These are phyloP conservation scores for Talaromyces sp. DNA, from an alignment of 2,329 filamentous ascomycete genomes.

Conservation along the genomic window DNA sequence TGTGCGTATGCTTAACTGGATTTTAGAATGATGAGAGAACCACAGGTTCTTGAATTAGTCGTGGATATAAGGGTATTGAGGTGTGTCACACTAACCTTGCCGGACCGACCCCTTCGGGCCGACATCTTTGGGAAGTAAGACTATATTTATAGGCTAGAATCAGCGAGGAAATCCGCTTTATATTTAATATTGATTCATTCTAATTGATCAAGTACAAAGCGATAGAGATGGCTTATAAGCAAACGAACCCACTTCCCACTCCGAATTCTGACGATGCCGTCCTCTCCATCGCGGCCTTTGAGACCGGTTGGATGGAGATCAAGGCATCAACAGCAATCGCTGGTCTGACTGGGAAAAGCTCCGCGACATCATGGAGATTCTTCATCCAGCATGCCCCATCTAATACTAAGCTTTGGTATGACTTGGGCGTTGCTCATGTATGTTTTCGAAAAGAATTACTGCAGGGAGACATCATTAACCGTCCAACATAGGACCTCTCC, in stretches of 20 bases:
- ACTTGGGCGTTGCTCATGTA: conserved; percentile 4
- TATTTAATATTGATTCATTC: no score
- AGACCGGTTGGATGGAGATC: conserved; percentile 2
- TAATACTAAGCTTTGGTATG: conserved; percentile 3
- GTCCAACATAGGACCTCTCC: background rate
- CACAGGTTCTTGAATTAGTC: no score
- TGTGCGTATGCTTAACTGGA: no score
- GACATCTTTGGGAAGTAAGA: background rate
- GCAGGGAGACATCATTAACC: no score
- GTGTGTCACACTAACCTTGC: background rate
- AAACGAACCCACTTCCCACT: conserved; percentile 1
- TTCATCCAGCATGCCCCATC: conserved; percentile 2
- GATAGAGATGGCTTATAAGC: conserved; percentile 3
- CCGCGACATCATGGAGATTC: conserved; percentile 2
- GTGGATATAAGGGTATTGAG: no score
- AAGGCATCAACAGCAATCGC: conserved; percentile 1
- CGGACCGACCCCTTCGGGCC: background rate
- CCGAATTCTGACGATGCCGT: background rate
- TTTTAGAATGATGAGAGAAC: no score
- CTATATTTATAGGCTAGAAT: background rate
- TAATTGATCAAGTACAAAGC: background rate
- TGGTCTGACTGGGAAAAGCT: background rate
- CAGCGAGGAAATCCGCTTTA: no score
- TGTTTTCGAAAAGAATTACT: no score
- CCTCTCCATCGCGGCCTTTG: conserved; percentile 2